These are phyloP conservation scores for Leccinum subtestaceum DNA, from an alignment of 768 basidiomycete genomes.

Conservation along the genomic window DNA sequence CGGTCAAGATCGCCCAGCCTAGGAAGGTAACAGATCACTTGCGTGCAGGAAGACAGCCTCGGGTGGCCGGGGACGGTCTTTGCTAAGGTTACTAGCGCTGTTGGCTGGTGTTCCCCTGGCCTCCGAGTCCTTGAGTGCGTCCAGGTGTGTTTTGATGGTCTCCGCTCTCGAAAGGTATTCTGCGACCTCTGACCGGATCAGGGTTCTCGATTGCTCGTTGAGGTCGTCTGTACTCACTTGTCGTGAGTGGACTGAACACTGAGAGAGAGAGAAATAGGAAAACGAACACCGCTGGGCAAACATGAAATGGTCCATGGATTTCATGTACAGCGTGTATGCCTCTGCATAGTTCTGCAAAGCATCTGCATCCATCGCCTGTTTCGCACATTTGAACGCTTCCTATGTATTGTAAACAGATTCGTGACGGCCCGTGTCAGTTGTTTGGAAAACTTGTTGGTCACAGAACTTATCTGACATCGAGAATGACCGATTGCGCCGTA, in stretches of 20 bases:
- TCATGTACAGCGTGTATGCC: slow-evolving; percentile 92
- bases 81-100: background rate
- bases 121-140: slow-evolving; percentile 2
- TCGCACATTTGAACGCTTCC: slow-evolving; percentile 85
- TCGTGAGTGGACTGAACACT: slow-evolving; percentile 2
- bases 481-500: slow-evolving; percentile 11
- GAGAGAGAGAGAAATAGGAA: background rate
- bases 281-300: slow-evolving; percentile 83
- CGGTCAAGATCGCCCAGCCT: background rate
- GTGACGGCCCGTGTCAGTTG: background rate
- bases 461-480: slow-evolving; percentile 13
- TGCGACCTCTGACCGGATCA: slow-evolving; percentile 81
- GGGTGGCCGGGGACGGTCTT: slow-evolving; percentile 13
- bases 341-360: slow-evolving; percentile 85
- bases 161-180: slow-evolving; percentile 92
- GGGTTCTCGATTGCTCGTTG: slow-evolving; percentile 81
- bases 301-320: slow-evolving; percentile 96
- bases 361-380: slow-evolving; percentile 87
- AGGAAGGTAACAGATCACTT: background rate
- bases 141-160: slow-evolving; percentile 78
- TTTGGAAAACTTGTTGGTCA: background rate
- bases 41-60: slow-evolving; percentile 18
- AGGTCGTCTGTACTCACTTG: slow-evolving; percentile 53
- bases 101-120: background rate
- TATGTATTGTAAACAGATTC: slow-evolving; percentile 20